Evolutionary conservation across 108 stramenopile genomes (phyloP).

Genomic region (Cyclotella kingstonii): DNA sequence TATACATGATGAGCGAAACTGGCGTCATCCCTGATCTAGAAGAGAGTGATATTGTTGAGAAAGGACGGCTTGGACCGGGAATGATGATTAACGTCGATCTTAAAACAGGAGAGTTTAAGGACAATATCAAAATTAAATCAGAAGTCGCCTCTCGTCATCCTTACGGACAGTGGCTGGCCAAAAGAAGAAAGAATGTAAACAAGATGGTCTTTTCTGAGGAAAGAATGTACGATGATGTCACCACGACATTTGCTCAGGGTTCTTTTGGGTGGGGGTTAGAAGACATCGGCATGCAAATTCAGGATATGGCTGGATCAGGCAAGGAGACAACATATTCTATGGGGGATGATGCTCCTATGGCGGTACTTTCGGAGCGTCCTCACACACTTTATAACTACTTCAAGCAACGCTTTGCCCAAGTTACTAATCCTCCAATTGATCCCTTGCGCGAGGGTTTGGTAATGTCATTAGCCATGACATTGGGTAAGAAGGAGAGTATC

Average conservation of each 20-base stretch:
- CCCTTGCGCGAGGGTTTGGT: conserved; percentile 95
- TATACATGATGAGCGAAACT: conserved; percentile 96
- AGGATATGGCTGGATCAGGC: conserved; percentile 90
- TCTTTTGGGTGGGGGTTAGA: conserved; percentile 95
- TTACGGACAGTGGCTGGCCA: conserved; percentile 85
- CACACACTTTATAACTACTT: conserved; percentile 95
- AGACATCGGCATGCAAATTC: conserved; percentile 96
- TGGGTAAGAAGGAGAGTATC: conserved; percentile 92
- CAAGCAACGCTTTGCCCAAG: conserved; percentile 97
- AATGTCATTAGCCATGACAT: conserved; percentile 94
- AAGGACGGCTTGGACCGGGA: conserved; percentile 95
- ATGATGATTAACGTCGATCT: conserved; percentile 97
- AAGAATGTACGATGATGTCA: conserved; percentile 78
- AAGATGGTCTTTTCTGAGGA: conserved; percentile 45
- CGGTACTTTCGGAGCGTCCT: conserved; percentile 85
- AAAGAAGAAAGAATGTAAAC: conserved; percentile 67
- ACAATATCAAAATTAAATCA: conserved; percentile 92
- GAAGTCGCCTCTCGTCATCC: conserved; percentile 90
- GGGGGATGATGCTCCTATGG: conserved; percentile 97
- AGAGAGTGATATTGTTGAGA: conserved; percentile 82
- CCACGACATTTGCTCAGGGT: conserved; percentile 77
- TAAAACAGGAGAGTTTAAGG: conserved; percentile 83
- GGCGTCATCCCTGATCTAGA: conserved; percentile 87
- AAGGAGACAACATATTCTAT: conserved; percentile 97
- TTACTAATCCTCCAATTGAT: conserved; percentile 98